Evolutionary conservation across 768 basidiomycete genomes (phyloP), one percentile per base, ranked within the genome.

Genomic region (Butyriboletus loyo): DNA sequence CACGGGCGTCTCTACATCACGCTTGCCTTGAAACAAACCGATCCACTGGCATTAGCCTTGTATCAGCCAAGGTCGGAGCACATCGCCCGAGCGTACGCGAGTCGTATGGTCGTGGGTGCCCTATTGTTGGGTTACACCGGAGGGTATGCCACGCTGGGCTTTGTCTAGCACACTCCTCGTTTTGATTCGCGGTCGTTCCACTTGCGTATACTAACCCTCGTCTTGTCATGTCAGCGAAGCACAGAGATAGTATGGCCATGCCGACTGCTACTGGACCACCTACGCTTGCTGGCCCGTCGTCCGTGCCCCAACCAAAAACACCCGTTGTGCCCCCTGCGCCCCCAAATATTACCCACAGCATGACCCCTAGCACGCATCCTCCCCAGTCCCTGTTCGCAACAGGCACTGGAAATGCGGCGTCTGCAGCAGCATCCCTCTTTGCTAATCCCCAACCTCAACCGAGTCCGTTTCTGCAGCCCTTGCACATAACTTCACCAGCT

Each of bases 301-400:
- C 55, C 24, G 30, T 50, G 0, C 51, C 55, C 35, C 59, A 38
- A 25, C 52, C 59, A 22, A 65, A 57, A 44, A 69, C 64, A 5
- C 66, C 66, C 5, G 46, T 30, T 9, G 47, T 54, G 0, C 30
- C 58, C 7, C 35, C 62, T 14, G 32, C 48, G 7, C 53, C 46
- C 17, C 50, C 58, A 3, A 58, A 40, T 10, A 50, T 66, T 2
- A 3, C 28, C 3, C 60, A 67, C 34, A 70, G 66, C 30, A 68
- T 70, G 66, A 68, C 67, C 1, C 67, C 67, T 17, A 70, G 58
- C 19, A 68, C 68, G 0, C 67, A 68, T 41, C 67, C 67, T 28
- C 62, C 72, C 1, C 66, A 59, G 17, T 61, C 62, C 30, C 59
- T 68, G 39, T 59, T 66, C 22, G 58, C 58, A 28, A 53, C 60